Evolutionary conservation across 2,329 filamentous ascomycete species (phyloP), one percentile per base, ranked within the genome.

Genomic region (Aspergillus vadensis): DNA sequence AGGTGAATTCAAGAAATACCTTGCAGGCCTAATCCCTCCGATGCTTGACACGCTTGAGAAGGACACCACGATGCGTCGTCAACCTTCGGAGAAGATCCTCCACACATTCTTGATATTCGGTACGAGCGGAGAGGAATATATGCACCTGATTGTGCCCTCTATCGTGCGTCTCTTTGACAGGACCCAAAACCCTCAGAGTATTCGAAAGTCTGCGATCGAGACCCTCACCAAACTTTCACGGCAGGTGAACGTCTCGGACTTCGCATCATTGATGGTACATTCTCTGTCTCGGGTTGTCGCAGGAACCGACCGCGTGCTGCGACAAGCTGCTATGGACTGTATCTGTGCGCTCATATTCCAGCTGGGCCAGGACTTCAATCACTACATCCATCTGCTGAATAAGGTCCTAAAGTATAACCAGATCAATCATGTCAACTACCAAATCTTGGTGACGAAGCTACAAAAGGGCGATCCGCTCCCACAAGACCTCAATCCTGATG

Each of bases 21-120:
- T 99, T 10, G 95, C 95, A 4, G 87, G 89, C 12, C 81, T 99
- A 15, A 83, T 99, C 3, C 96, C 95, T 0, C 82, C 96, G 55
- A 97, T 99, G 94, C 87, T 99, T 2, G 91, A 92, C 23, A 91
- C 96, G 2, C 84, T 99, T 17, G 94, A 99, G 66, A 91, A 92
- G 65, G 95, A 99, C 72, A 83, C 81, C 8, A 89, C 90, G 1
- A 80, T 84, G 1, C 90, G 91, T 70, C 85, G 92, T n/a, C 84
- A 86, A 14, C 90, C 92, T 2, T 96, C 93, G 0, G 92, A 97
- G 73, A 89, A 90, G 68, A 93, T 99, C 4, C 82, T 99, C 23
- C 95, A 98, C 73, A 93, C 94, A 0, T 97, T 99, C 76, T 80
- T 99, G 27, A 91, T 99, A 0, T 99, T 99, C 73, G 96, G 96